Evolutionary conservation across 345 rosid species (phyloP).

Genomic region (Eucalyptus globulus): DNA sequence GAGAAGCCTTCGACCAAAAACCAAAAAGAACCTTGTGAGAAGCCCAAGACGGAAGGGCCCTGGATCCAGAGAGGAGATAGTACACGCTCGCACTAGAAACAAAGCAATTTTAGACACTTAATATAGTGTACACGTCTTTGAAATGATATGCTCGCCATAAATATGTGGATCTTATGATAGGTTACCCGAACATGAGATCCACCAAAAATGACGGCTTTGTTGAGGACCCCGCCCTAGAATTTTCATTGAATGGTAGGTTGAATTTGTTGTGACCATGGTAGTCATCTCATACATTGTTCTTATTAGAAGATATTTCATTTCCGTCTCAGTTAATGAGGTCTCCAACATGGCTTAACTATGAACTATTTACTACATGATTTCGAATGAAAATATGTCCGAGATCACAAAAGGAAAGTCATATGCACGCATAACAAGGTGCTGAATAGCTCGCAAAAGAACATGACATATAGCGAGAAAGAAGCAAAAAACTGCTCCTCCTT

Average conservation of each 20-base stretch:
- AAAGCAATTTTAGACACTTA: neutral
- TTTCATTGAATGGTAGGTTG: neutral
- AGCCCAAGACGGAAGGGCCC: neutral
- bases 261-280: neutral
- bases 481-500: no score
- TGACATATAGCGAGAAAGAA: no score
- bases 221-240: neutral
- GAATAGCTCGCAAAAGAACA: no score
- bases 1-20: neutral
- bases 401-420: no score
- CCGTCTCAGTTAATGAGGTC: neutral
- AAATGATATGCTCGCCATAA: neutral
- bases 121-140: neutral
- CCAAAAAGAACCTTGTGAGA: neutral
- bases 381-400: no score
- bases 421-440: no score
- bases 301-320: neutral
- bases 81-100: neutral
- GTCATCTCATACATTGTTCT: neutral
- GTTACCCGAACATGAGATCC: neutral
- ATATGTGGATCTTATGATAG: neutral
- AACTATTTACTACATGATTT: no score
- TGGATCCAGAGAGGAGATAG: neutral
- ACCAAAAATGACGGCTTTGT: neutral
- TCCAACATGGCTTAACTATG: neutral